Evolutionary conservation across 257 asterid species (phyloP).

Genomic region (Lantana camara): DNA sequence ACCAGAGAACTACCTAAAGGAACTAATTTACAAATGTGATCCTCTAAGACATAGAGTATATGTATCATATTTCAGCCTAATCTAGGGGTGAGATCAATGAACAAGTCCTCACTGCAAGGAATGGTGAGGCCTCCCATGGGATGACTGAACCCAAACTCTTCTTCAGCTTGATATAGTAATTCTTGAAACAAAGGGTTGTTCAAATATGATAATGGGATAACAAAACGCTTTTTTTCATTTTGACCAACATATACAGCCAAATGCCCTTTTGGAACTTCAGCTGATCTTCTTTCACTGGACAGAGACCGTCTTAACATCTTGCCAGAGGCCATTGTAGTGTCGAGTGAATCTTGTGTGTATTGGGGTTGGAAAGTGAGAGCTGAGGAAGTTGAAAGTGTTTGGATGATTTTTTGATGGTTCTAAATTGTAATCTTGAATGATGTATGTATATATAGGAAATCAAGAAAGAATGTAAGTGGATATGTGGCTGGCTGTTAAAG

Average conservation of each 20-base stretch:
- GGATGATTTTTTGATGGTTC: slow-evolving; percentile 12
- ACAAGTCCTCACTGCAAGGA: slow-evolving; percentile 35
- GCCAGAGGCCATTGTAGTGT: slow-evolving; percentile 34
- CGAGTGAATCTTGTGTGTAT: too few relatives aligned
- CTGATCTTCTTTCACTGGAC: slow-evolving; percentile 26
- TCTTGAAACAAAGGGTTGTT: slow-evolving; percentile 44
- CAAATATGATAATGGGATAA: slow-evolving; percentile 39
- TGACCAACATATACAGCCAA: slow-evolving; percentile 43
- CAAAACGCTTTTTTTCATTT: slow-evolving; percentile 36
- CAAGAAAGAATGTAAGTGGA: too few relatives aligned
- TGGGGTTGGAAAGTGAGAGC: slow-evolving; percentile 1
- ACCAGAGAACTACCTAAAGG: too few relatives aligned
- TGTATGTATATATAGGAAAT: slow-evolving; percentile 16
- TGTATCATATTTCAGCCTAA: slow-evolving; percentile 19
- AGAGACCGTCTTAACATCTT: slow-evolving; percentile 38
- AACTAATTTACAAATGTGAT: not conserved
- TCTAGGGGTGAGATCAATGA: slow-evolving; percentile 13
- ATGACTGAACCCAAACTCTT: slow-evolving; percentile 42
- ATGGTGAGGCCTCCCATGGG: slow-evolving; percentile 48
- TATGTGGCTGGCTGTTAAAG: too few relatives aligned
- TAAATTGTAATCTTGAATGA: not conserved
- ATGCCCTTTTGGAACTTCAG: slow-evolving; percentile 46
- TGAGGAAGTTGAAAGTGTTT: not conserved
- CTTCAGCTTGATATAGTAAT: slow-evolving; percentile 30
- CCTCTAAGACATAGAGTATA: not conserved